A percentile compares a stretch with the other conserved stretches of the same genome.
phyloP scores from a whole-genome alignment of 805 yeast genomes.

The Saccharomycopsis sp. region DNA sequence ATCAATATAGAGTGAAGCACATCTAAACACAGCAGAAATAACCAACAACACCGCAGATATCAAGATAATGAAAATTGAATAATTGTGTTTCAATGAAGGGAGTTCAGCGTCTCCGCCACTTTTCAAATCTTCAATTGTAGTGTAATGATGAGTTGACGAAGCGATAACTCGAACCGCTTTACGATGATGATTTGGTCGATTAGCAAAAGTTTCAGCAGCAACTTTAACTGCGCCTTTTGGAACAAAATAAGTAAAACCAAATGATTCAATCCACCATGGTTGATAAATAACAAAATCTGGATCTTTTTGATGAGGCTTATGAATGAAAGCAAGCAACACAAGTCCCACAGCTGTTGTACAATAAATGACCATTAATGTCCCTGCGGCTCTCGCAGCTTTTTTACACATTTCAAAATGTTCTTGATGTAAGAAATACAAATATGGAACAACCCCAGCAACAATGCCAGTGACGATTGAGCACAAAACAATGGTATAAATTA shows the following conservation, averaged over 20 bases:
- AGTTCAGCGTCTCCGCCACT: conserved; percentile 26
- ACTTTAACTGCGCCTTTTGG: conserved; percentile 42
- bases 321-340: conserved; percentile 43
- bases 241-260: conserved; percentile 52
- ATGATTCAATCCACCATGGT: conserved; percentile 75
- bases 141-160: conserved; percentile 39
- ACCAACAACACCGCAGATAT: conserved; percentile 43
- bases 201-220: conserved; percentile 42
- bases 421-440: conserved; percentile 44
- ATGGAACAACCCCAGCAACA: conserved; percentile 55
- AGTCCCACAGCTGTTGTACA: conserved; percentile 46
- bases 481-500: conserved; percentile 45
- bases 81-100: conserved; percentile 38
- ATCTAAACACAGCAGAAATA: conserved; percentile 44
- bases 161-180: conserved; percentile 53
- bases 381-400: conserved; percentile 46
- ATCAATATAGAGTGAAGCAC: conserved; percentile 37
- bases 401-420: conserved; percentile 43
- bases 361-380: conserved; percentile 41
- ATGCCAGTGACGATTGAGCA: conserved; percentile 64
- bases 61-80: conserved; percentile 38
- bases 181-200: conserved; percentile 34
- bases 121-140: conserved; percentile 28
- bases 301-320: conserved; percentile 46
- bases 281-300: conserved; percentile 47